phyloP scores from a whole-genome alignment of 192 early-diverging fungal genomes.

The Linnemannia elongata region DNA sequence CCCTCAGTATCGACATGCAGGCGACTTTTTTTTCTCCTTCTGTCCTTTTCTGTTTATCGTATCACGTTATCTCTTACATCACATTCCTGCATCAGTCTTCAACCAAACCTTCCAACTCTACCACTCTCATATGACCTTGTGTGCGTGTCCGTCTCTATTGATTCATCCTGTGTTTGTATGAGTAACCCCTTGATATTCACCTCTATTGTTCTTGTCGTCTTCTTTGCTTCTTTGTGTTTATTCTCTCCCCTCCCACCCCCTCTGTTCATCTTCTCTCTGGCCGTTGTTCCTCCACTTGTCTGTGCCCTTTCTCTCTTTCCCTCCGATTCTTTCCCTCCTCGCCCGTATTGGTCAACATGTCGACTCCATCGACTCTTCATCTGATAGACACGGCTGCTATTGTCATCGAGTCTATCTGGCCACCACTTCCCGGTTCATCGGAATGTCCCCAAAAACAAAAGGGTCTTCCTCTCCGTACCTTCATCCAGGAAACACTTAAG shows the following conservation, averaged over 20 bases:
- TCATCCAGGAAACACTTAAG: constrained; percentile 82
- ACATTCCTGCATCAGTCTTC: constrained; percentile 8
- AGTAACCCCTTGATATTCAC: constrained; percentile 28
- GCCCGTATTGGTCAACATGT: background rate
- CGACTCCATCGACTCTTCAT: constrained; percentile 20
- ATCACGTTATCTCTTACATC: background rate
- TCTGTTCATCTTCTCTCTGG: background rate
- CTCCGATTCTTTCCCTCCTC: background rate
- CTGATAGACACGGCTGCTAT: constrained; percentile 67
- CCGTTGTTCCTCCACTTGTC: background rate
- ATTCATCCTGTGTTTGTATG: background rate
- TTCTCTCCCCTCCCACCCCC: background rate
- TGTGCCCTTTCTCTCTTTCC: background rate
- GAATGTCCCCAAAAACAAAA: constrained; percentile 55
- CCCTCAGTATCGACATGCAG: background rate
- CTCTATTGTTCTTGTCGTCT: constrained; percentile 14
- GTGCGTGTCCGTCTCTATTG: background rate
- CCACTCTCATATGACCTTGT: background rate
- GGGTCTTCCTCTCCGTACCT: constrained; percentile 70
- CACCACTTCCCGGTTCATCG: constrained; percentile 31
- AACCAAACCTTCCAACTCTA: background rate
- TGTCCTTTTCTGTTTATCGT: background rate
- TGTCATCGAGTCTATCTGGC: constrained; percentile 73
- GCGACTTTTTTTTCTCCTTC: background rate
- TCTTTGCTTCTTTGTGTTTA: background rate